phyloP scores from a whole-genome alignment of 1,284 basidiomycete genomes.

The Apiotrichum brassicae region DNA sequence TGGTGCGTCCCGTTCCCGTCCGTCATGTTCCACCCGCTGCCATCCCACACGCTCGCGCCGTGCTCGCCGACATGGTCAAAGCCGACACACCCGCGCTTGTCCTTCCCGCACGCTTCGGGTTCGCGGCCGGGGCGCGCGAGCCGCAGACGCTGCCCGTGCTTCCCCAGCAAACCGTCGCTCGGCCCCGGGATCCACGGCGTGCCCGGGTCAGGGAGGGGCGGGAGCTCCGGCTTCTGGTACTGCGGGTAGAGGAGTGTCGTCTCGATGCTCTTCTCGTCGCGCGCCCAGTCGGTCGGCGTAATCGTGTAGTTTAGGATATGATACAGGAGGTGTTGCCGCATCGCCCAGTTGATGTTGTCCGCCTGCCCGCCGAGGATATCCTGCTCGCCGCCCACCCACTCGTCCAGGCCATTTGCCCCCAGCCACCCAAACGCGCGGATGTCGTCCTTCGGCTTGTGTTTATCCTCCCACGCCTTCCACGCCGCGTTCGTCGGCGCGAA shows the following conservation, averaged over 20 bases:
- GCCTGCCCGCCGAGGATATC: not conserved
- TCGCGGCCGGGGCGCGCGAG: constrained; percentile 48
- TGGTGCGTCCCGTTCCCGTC: constrained; percentile 3
- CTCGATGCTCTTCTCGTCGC: constrained; percentile 36
- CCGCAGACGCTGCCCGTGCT: constrained; percentile 74
- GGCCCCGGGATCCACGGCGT: constrained; percentile 80
- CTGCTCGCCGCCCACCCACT: constrained; percentile 23
- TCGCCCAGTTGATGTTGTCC: constrained; percentile 66
- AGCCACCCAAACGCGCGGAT: constrained; percentile 26
- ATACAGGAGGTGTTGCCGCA: constrained; percentile 89
- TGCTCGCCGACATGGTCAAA: constrained; percentile 65
- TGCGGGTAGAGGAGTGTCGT: constrained; percentile 66
- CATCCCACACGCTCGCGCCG: constrained; percentile 50
- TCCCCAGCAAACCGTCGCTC: constrained; percentile 64
- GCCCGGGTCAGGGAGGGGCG: constrained; percentile 60
- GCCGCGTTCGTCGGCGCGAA: constrained; percentile 96
- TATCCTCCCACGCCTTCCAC: constrained; percentile 50
- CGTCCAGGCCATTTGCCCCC: constrained; percentile 23
- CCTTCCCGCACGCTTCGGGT: constrained; percentile 40
- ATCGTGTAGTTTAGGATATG: constrained; percentile 86
- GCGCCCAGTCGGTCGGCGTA: constrained; percentile 25
- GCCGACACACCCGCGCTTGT: constrained; percentile 54
- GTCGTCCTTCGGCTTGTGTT: constrained; percentile 17
- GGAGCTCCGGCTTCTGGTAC: constrained; percentile 52
- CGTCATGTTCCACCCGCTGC: constrained; percentile 30